Conservation (phyloP, 2,329 filamentous ascomycete genomes). For the Alternaria solani region DNA sequence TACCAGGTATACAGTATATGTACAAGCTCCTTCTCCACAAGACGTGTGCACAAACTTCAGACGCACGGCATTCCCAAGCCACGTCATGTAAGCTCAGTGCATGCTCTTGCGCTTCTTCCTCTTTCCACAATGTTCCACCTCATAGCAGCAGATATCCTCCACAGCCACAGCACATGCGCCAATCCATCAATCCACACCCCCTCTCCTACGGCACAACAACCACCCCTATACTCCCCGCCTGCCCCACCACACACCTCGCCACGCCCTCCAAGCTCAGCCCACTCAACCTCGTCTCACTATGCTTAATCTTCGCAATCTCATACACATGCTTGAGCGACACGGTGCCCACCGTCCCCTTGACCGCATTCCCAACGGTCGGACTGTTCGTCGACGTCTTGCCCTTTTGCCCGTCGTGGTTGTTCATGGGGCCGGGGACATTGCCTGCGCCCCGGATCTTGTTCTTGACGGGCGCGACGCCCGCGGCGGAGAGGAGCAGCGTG, state of each 20-base stretch:
- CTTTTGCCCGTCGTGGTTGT: conserved; percentile 50
- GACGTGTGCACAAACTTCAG: neutral
- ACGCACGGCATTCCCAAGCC: neutral
- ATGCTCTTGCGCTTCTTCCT: neutral
- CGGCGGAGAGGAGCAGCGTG: conserved; percentile 84
- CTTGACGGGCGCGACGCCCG: conserved; percentile 76
- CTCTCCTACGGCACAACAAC: conserved; percentile 56
- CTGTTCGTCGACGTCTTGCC: conserved; percentile 44
- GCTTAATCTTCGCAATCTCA: conserved; percentile 98
- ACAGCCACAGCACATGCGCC: too few species aligned
- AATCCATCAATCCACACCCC: too few species aligned
- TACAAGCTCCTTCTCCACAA: neutral
- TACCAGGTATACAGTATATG: conserved; percentile 1
- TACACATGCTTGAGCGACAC: conserved; percentile 95
- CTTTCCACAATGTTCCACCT: neutral
- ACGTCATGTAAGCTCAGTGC: neutral
- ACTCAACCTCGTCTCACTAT: conserved; percentile 55
- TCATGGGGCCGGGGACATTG: conserved; percentile 58
- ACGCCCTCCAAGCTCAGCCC: conserved; percentile 87
- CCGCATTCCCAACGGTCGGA: conserved; percentile 64
- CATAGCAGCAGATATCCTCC: neutral
- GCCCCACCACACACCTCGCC: conserved; percentile 72
- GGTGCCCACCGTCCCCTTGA: conserved; percentile 79
- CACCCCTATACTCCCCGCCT: conserved; percentile 60
- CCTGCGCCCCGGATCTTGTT: conserved; percentile 77